Percentiles rank a stretch among this genome's conserved stretches.
Conservation (phyloP, 169 alveolate species). For the Cryptosporidium viatorum region DNA sequence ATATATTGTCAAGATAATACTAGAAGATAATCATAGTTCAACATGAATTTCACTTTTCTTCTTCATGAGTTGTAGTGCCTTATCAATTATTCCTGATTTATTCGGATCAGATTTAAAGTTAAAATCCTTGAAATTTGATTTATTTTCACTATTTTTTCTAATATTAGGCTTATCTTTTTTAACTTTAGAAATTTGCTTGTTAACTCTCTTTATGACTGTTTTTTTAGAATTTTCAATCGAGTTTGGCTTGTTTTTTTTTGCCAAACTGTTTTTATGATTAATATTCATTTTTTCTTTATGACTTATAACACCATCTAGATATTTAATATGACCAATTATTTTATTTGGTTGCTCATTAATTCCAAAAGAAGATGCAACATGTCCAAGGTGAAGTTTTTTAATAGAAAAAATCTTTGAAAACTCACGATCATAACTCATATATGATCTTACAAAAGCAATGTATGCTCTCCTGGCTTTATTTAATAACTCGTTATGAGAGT, state of each 20-base stretch:
- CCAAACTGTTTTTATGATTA: not conserved
- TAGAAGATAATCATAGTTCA: not conserved
- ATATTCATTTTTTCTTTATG: slow-evolving; percentile 24
- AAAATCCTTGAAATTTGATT: slow-evolving; percentile 14
- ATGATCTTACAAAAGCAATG: slow-evolving; percentile 65
- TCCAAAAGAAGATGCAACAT: slow-evolving; percentile 74
- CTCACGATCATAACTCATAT: slow-evolving; percentile 69
- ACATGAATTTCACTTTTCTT: slow-evolving; percentile 44
- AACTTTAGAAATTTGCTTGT: not conserved
- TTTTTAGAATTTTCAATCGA: not conserved
- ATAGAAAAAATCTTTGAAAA: slow-evolving; percentile 59
- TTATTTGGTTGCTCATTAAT: slow-evolving; percentile 69
- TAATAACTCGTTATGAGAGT: slow-evolving; percentile 38
- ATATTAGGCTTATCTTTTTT: not conserved
- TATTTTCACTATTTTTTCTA: not conserved
- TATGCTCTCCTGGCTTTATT: slow-evolving; percentile 75
- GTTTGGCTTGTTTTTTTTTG: not conserved
- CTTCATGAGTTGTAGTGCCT: slow-evolving; percentile 42
- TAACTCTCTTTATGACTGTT: not conserved
- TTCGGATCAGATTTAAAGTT: slow-evolving; percentile 20
- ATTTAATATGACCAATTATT: slow-evolving; percentile 53
- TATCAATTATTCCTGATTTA: slow-evolving; percentile 26
- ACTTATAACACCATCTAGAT: slow-evolving; percentile 38
- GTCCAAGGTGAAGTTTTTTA: slow-evolving; percentile 63
- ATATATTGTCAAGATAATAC: not conserved